Conservation (phyloP, 108 stramenopile species). For the Bacterosira constricta region DNA sequence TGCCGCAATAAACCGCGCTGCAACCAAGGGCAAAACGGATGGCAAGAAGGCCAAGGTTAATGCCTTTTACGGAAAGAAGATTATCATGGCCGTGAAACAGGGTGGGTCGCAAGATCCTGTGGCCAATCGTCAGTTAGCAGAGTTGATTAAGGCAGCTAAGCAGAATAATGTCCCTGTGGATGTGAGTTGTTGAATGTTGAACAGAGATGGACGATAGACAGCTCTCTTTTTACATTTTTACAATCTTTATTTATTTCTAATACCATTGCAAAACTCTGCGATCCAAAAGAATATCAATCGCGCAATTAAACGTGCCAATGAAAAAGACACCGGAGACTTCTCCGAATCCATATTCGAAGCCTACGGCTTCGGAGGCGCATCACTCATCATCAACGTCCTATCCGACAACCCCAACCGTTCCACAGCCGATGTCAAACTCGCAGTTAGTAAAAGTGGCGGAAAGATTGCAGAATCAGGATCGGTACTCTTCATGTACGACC, state of each 20-base stretch:
- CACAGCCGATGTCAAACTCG: conserved; percentile 74
- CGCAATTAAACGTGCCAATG: conserved; percentile 87
- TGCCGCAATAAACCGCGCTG: conserved; percentile 87
- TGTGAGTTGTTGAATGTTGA: too few relatives aligned
- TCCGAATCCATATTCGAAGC: conserved; percentile 82
- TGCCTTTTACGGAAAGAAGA: conserved; percentile 85
- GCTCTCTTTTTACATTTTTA: not conserved
- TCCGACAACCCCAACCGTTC: conserved; percentile 88
- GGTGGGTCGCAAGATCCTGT: conserved; percentile 84
- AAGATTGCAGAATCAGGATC: conserved; percentile 89
- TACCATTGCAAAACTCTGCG: not conserved
- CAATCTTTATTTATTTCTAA: not conserved
- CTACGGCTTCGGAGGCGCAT: conserved; percentile 74
- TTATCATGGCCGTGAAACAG: conserved; percentile 90
- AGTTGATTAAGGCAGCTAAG: conserved; percentile 86
- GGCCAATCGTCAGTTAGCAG: conserved; percentile 71
- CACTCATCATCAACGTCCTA: conserved; percentile 81
- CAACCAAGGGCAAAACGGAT: conserved; percentile 90
- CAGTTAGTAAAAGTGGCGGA: conserved; percentile 72
- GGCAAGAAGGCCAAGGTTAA: conserved; percentile 86
- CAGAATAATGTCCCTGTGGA: conserved; percentile 82
- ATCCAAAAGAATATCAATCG: conserved; percentile 75
- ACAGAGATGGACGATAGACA: too few relatives aligned
- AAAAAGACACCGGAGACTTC: conserved; percentile 80
- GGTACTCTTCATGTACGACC: conserved; percentile 88